phyloP scores from a whole-genome alignment of 495 filamentous ascomycete species.

The Evernia prunastri region DNA sequence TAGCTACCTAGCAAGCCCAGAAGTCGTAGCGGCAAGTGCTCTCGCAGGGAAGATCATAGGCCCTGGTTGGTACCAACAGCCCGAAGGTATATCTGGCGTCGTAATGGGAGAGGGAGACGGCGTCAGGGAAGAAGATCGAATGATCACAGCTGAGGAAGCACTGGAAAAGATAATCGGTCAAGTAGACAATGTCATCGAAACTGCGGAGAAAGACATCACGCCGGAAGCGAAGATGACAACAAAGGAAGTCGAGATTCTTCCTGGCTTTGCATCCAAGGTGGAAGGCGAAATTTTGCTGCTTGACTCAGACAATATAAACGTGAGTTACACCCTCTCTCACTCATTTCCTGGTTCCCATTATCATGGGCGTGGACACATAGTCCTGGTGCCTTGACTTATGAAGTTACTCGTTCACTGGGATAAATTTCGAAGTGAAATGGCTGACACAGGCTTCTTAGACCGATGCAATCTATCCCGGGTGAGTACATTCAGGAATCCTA shows the following conservation, averaged over 20 bases:
- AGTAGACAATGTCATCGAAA: conserved; percentile 55
- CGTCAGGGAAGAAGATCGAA: conserved; percentile 63
- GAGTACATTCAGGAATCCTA: conserved; percentile 29
- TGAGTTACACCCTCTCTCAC: no score
- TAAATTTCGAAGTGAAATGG: conserved; percentile 30
- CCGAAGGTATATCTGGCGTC: conserved; percentile 52
- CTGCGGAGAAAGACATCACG: conserved; percentile 53
- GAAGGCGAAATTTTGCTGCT: conserved; percentile 50
- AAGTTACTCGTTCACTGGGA: no score
- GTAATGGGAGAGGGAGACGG: conserved; percentile 60
- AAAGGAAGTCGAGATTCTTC: conserved; percentile 38
- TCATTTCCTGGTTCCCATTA: no score
- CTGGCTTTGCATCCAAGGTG: conserved; percentile 48
- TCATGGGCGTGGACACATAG: no score
- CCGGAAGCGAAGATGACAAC: conserved; percentile 24
- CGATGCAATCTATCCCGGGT: conserved; percentile 74
- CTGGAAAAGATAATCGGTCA: conserved; percentile 62
- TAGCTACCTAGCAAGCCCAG: conserved; percentile 86
- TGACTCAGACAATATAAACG: conserved; percentile 46
- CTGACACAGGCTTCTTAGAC: conserved; percentile 26
- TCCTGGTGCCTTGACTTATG: no score
- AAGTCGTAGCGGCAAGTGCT: conserved; percentile 87
- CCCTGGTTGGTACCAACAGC: conserved; percentile 70
- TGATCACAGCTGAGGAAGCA: conserved; percentile 57
- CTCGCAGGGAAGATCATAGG: conserved; percentile 69